Conservation (phyloP, 768 basidiomycete genomes). For the Suillus brevipes region DNA sequence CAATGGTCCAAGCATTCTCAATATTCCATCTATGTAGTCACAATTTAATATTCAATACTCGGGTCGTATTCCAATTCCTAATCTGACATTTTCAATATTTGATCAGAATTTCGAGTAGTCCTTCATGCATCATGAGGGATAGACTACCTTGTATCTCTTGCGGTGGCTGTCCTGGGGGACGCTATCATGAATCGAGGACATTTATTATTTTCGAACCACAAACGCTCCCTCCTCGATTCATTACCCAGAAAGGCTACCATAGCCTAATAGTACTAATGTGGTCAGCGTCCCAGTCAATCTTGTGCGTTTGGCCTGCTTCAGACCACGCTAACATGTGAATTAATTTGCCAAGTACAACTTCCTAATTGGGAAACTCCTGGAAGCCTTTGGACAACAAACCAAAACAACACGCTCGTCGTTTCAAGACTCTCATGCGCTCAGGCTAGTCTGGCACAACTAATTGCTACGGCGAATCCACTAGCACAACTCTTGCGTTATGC, state of each 20-base stretch:
- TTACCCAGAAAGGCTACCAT: background rate
- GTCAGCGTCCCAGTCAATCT: too few species aligned
- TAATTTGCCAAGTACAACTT: background rate
- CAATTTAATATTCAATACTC: too few species aligned
- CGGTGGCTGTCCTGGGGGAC: background rate
- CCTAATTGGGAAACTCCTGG: background rate
- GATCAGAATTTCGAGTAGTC: too few species aligned
- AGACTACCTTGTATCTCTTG: background rate
- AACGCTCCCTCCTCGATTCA: background rate
- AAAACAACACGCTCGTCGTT: background rate
- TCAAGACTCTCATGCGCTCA: too few species aligned
- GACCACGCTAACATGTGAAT: too few species aligned
- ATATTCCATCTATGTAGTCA: too few species aligned
- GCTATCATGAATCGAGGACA: too few species aligned
- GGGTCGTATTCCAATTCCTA: too few species aligned
- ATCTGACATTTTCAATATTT: too few species aligned
- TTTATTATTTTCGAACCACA: too few species aligned
- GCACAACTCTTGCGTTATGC: background rate
- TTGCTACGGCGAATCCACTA: background rate
- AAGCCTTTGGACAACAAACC: background rate
- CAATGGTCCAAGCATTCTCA: too few species aligned
- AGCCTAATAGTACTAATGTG: background rate
- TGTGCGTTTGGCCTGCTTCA: too few species aligned
- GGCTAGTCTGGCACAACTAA: background rate
- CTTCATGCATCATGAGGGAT: background rate